These are phyloP conservation scores for Rhodomyrtus psidioides DNA, from an alignment of 441 rosid species.

Conservation along the genomic window DNA sequence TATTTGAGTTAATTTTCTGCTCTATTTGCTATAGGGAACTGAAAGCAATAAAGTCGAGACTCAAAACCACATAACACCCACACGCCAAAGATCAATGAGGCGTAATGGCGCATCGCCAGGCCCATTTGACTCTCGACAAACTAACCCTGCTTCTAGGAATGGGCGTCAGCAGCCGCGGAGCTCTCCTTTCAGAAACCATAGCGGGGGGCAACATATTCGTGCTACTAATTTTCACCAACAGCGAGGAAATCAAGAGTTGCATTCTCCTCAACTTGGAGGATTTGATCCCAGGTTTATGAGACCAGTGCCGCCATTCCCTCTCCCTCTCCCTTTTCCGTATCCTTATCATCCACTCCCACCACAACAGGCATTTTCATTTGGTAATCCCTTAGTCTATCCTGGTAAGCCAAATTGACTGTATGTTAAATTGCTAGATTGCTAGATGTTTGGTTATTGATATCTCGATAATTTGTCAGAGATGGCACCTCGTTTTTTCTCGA, in stretches of 20 bases:
- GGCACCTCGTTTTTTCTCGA: background rate
- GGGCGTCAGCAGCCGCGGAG: background rate
- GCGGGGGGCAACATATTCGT: background rate
- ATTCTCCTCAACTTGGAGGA: background rate
- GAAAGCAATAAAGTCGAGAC: background rate
- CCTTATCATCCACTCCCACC: background rate
- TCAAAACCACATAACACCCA: background rate
- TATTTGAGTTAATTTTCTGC: background rate
- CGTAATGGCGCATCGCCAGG: background rate
- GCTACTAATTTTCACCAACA: background rate
- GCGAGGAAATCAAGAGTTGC: constrained; percentile 1
- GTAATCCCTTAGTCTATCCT: background rate
- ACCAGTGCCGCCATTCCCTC: background rate
- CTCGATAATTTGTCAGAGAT: background rate
- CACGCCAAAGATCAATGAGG: background rate
- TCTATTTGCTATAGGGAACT: background rate
- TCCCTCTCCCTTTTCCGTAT: background rate
- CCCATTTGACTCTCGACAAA: background rate
- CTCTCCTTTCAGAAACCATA: constrained; percentile 5
- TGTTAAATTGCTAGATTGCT: background rate
- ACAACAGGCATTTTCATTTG: background rate
- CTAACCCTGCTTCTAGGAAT: background rate
- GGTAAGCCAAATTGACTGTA: background rate
- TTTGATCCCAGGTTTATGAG: background rate
- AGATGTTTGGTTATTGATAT: background rate